phyloP scores from a whole-genome alignment of 139 green algal genomes.

The Choricystis sp. region DNA sequence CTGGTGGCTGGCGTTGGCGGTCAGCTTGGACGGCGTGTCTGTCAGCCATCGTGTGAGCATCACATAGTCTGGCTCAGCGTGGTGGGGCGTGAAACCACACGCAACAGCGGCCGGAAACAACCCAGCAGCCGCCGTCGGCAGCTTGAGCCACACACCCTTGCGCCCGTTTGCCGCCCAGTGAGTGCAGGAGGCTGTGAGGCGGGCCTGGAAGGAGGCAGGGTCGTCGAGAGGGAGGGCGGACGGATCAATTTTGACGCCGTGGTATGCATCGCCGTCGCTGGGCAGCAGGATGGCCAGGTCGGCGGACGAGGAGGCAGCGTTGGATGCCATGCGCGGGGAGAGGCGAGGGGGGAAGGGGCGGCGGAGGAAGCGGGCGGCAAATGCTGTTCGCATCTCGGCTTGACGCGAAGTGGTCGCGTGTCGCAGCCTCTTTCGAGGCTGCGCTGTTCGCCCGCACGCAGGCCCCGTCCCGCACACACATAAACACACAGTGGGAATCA shows the following conservation, averaged over 20 bases:
- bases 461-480: neutral
- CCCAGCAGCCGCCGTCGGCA: slow-evolving; percentile 18
- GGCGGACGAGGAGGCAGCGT: too few species aligned
- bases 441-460: too few species aligned
- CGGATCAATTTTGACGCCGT: slow-evolving; percentile 32
- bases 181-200: slow-evolving; percentile 14
- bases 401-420: too few species aligned
- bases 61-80: slow-evolving; percentile 53
- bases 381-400: too few species aligned
- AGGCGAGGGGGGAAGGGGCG: too few species aligned
- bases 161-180: slow-evolving; percentile 22
- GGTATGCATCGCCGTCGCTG: slow-evolving; percentile 27
- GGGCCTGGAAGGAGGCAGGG: slow-evolving; percentile 16
- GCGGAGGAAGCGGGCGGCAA: too few species aligned
- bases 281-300: slow-evolving; percentile 6
- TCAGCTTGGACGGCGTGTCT: slow-evolving; percentile 29
- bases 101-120: slow-evolving; percentile 19
- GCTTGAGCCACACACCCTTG: slow-evolving; percentile 53
- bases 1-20: slow-evolving; percentile 49
- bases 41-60: slow-evolving; percentile 64
- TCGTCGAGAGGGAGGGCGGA: slow-evolving; percentile 21
- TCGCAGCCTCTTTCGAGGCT: too few species aligned
- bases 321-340: too few species aligned
- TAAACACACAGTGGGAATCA: neutral
- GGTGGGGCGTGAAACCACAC: slow-evolving; percentile 53